Base-by-base conservation (phyloP, 2,329 filamentous ascomycete species). In the Phyllosticta citribraziliensis region DNA sequence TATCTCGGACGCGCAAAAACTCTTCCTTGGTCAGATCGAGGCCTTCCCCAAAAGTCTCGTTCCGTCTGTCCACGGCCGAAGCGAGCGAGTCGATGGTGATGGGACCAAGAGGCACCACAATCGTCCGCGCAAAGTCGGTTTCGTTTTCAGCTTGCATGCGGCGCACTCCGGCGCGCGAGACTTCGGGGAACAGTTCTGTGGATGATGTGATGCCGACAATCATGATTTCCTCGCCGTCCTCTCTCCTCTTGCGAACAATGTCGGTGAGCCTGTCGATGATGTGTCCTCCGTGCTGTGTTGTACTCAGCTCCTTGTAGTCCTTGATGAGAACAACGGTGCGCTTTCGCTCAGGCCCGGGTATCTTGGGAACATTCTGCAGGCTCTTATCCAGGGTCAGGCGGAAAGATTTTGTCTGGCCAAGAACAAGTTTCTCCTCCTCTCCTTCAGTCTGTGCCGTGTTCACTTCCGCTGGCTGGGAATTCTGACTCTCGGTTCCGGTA, bases 261-360 rank as follows among this genome's bases (percentile, higher is more conserved):
- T 83, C 81, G 58, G 89, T 85, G 12, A 99, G 76, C 62, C 87
- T 84, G 51, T 80, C 77, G 8, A 97, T 75, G 33, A 97, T 82
- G 22, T 82, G 80, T 1, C 83, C 79, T 11, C 91, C 90, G 62
- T 90, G 85, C 5, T 82, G 72, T 0, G 88, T 86, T 69, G 83
- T 82, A 67, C 82, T 84, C 9, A 99, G 79, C 65, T 95, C 89
- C 58, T 88, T 85, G 68, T 91, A 88, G 70, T 97, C 90, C 70
- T 88, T 84, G 12, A 96, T 76, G 67, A 90, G 90, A 50, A 95
- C 79, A 62, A 97, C 86, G 8, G 91, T 80, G 24, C 57, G 56
- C 40, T 50, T 50, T 12, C 33, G 52, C 17, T 30, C 14, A 33
- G 52, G 40, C 22, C 52, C 14, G n/a, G 52, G 40, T 20, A 5